Evolutionary conservation across 1,284 basidiomycete species (phyloP).

Genomic region (Microbotryum violaceum): DNA sequence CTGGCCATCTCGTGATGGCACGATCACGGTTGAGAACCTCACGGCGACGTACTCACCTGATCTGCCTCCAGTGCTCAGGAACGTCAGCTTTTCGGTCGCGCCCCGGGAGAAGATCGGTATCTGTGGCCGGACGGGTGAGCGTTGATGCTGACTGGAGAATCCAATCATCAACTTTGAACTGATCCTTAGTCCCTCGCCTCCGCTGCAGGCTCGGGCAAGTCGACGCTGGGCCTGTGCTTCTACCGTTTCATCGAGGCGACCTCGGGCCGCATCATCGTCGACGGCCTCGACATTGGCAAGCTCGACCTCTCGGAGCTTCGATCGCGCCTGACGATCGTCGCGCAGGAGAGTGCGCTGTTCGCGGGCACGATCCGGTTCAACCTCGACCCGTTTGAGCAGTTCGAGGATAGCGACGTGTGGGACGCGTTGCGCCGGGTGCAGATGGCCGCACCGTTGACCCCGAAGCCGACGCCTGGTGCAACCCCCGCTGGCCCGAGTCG

Average conservation of each 20-base stretch:
- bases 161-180: background rate
- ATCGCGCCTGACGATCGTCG: constrained; percentile 48
- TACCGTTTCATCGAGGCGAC: constrained; percentile 47
- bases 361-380: constrained; percentile 38
- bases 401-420: constrained; percentile 49
- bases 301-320: constrained; percentile 46
- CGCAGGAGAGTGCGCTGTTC: constrained; percentile 47
- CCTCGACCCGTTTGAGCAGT: constrained; percentile 43
- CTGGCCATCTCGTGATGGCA: constrained; percentile 46
- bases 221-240: constrained; percentile 45
- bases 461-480: constrained; percentile 2
- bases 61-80: constrained; percentile 47
- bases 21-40: constrained; percentile 45
- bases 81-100: constrained; percentile 45
- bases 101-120: constrained; percentile 49
- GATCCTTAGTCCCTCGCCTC: too few species aligned
- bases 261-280: constrained; percentile 43
- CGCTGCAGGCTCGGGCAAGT: constrained; percentile 37
- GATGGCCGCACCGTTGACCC: constrained; percentile 36
- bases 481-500: constrained; percentile 5
- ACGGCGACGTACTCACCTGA: constrained; percentile 46
- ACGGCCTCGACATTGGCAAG: constrained; percentile 46
- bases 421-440: constrained; percentile 47
- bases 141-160: background rate
- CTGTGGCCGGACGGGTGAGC: constrained; percentile 47